phyloP scores from a whole-genome alignment of 108 stramenopile species.

The Nannochloropsis gaditana region DNA sequence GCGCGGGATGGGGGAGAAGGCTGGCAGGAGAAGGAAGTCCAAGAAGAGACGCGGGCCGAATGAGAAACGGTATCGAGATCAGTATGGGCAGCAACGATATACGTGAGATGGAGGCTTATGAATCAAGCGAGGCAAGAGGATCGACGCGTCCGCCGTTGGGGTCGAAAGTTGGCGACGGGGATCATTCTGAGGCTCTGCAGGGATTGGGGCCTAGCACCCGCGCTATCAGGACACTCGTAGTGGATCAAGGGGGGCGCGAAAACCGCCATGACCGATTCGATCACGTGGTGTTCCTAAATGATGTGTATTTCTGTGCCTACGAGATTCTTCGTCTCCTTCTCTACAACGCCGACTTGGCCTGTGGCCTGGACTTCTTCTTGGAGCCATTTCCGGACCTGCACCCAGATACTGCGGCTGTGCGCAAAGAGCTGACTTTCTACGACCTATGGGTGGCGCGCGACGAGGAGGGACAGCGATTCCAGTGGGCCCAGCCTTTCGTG shows the following conservation, averaged over 20 bases:
- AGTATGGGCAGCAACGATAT: not conserved
- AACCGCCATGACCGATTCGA: not conserved
- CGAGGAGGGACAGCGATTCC: constrained; percentile 7
- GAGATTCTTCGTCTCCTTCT: constrained; percentile 17
- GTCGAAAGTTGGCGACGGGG: no score
- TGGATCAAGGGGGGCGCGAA: no score
- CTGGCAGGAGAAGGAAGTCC: not conserved
- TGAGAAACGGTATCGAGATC: not conserved
- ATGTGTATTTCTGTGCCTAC: not conserved
- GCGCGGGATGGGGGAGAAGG: not conserved
- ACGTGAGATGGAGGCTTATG: no score
- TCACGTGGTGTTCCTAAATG: not conserved
- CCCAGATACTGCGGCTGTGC: not conserved
- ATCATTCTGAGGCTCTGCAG: no score
- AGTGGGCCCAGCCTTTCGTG: not conserved
- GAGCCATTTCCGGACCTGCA: not conserved
- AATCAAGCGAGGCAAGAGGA: no score
- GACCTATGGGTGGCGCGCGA: constrained; percentile 14
- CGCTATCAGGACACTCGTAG: no score
- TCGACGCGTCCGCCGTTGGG: no score
- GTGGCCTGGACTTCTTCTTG: constrained; percentile 4
- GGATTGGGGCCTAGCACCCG: no score
- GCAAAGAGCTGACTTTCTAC: not conserved
- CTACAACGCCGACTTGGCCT: constrained; percentile 14
- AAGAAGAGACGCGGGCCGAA: not conserved